Evolutionary conservation across 768 basidiomycete species (phyloP).

Genomic region (Sistotremastrum suecicum): DNA sequence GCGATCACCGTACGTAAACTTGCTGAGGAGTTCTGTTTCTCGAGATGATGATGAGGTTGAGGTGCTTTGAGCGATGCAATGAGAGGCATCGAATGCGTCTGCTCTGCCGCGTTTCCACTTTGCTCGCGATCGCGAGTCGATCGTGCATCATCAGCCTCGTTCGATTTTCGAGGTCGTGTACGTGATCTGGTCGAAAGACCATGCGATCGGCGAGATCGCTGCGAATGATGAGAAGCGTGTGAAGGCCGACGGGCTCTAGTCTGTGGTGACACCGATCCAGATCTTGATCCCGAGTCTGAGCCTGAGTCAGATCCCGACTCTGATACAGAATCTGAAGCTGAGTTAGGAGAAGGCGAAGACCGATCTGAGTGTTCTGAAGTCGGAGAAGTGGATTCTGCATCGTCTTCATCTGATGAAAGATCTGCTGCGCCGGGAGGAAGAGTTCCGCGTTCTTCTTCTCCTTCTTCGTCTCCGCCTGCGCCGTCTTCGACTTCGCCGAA

Average conservation of each 20-base stretch:
- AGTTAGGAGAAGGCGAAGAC: constrained; percentile 11
- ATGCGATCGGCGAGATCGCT: too few species aligned
- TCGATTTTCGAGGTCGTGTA: constrained; percentile 9
- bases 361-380: constrained; percentile 49
- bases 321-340: constrained; percentile 15
- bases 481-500: constrained; percentile 13
- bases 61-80: constrained; percentile 43
- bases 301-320: constrained; percentile 11
- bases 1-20: constrained; percentile 63
- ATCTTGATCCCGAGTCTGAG: constrained; percentile 10
- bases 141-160: constrained; percentile 12
- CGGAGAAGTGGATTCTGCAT: constrained; percentile 38
- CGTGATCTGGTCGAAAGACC: too few species aligned
- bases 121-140: constrained; percentile 19
- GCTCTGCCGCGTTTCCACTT: neutral
- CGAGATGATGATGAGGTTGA: constrained; percentile 14
- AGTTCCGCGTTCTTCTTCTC: constrained; percentile 5
- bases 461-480: constrained; percentile 24
- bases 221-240: too few species aligned
- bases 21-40: constrained; percentile 42
- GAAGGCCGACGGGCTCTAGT: constrained; percentile 6
- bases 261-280: neutral
- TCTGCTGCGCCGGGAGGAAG: too few species aligned
- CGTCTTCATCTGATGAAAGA: constrained; percentile 26
- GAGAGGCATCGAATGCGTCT: neutral